Conservation (phyloP, 176 grass and related monocot species). For the Paspalum notatum region DNA sequence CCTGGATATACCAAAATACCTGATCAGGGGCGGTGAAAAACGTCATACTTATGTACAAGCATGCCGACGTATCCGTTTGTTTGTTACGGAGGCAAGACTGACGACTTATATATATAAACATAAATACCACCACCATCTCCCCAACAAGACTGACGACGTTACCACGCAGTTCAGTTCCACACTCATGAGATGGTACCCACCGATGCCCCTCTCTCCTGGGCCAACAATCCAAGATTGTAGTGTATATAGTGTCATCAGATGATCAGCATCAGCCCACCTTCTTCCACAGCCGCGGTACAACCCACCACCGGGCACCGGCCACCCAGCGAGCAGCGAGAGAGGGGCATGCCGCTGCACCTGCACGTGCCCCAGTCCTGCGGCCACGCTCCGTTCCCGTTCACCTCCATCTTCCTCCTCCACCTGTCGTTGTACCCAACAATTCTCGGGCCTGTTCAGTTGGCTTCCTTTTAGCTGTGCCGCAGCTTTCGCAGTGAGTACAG, state of each 20-base stretch:
- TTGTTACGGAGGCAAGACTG: neutral
- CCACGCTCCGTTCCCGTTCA: constrained; percentile 2
- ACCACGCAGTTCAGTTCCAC: too few relatives aligned
- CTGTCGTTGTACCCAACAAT: constrained; percentile 81
- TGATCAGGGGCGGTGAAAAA: neutral
- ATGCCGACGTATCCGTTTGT: neutral
- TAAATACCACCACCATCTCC: neutral
- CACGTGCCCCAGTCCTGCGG: too few relatives aligned
- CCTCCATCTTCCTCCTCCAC: constrained; percentile 83
- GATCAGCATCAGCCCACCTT: constrained; percentile 53
- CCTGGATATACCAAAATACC: neutral
- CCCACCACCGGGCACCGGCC: constrained; percentile 57
- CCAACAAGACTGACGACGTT: too few relatives aligned
- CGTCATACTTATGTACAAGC: constrained; percentile 26
- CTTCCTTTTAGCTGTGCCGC: too few relatives aligned
- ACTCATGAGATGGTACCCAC: neutral
- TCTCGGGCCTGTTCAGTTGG: too few relatives aligned
- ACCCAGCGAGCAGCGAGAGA: too few relatives aligned
- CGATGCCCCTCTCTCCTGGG: neutral
- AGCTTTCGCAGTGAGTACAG: too few relatives aligned
- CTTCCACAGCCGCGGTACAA: constrained; percentile 66
- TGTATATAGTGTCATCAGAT: neutral
- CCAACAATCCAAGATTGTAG: neutral
- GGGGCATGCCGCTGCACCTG: too few relatives aligned
- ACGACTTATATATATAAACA: too few relatives aligned